A percentile compares a stretch with the other conserved stretches of the same genome.
Evolutionary conservation across 2,329 filamentous ascomycete genomes (phyloP).

Genomic region (Biscogniauxia marginata): DNA sequence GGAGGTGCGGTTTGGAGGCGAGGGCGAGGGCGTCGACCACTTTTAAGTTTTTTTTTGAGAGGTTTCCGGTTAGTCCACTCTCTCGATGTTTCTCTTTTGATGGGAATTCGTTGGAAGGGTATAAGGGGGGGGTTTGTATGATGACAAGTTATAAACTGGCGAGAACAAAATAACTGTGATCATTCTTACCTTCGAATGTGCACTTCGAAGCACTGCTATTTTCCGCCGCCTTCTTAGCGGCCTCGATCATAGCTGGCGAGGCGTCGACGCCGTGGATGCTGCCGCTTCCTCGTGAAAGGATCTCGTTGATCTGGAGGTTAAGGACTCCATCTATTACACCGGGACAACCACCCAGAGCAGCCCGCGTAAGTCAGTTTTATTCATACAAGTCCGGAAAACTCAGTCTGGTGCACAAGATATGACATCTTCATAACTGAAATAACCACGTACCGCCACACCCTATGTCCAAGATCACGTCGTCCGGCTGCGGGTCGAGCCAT

Average conservation of each 20-base stretch:
- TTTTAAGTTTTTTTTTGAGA: conserved; percentile 19
- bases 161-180: background rate
- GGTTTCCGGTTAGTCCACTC: background rate
- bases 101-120: background rate
- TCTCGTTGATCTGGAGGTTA: conserved; percentile 50
- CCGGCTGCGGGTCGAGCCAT: conserved; percentile 57
- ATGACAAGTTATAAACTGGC: background rate
- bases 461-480: conserved; percentile 60
- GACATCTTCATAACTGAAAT: too few relatives aligned
- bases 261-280: conserved; percentile 57
- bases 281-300: conserved; percentile 45
- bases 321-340: conserved; percentile 64
- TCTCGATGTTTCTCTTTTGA: background rate
- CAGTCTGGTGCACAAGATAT: too few relatives aligned
- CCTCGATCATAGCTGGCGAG: conserved; percentile 57
- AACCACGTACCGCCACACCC: conserved; percentile 62
- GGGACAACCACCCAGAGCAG: background rate
- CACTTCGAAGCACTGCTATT: conserved; percentile 35
- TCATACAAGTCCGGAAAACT: too few relatives aligned
- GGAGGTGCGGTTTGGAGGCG: conserved; percentile 33
- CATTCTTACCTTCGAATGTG: conserved; percentile 46
- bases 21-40: conserved; percentile 48
- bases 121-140: background rate
- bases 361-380: background rate
- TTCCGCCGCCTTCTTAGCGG: conserved; percentile 44